Evolutionary conservation across 805 yeast species (phyloP).

Genomic region (Candida pseudofarinosa): DNA sequence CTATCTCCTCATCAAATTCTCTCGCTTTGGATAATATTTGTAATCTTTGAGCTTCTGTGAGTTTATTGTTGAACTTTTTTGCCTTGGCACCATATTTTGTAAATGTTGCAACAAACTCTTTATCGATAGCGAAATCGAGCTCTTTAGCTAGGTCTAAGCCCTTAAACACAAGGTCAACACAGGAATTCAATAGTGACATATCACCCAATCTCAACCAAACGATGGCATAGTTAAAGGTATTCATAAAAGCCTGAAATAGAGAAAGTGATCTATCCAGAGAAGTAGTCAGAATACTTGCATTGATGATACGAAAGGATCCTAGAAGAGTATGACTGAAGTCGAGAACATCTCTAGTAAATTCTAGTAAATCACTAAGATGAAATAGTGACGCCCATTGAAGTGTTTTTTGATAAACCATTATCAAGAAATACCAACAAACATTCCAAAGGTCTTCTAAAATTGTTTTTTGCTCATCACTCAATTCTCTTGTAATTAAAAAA

Average conservation of each 20-base stretch:
- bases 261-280: constrained; percentile 21
- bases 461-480: constrained; percentile 8
- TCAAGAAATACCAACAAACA: constrained; percentile 66
- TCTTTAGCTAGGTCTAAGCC: constrained; percentile 64
- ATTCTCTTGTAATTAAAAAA: constrained; percentile 24
- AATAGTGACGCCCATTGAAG: constrained; percentile 70
- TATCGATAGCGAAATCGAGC: constrained; percentile 48
- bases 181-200: constrained; percentile 62
- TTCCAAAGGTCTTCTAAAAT: constrained; percentile 56
- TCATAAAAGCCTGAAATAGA: constrained; percentile 51
- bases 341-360: constrained; percentile 81
- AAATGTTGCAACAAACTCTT: constrained; percentile 49
- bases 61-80: constrained; percentile 63
- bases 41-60: constrained; percentile 61
- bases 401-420: constrained; percentile 63
- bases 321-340: constrained; percentile 70
- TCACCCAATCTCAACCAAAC: constrained; percentile 85
- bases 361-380: constrained; percentile 55
- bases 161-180: constrained; percentile 65
- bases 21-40: constrained; percentile 62
- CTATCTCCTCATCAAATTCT: constrained; percentile 49
- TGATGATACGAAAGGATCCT: constrained; percentile 54
- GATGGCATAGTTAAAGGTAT: constrained; percentile 63
- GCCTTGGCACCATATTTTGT: constrained; percentile 65
- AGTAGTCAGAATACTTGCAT: constrained; percentile 14